A percentile compares a stretch with the other conserved stretches of the same genome.
phyloP scores from a whole-genome alignment of 148 eudicot genomes.

The Arctostaphylos glauca region DNA sequence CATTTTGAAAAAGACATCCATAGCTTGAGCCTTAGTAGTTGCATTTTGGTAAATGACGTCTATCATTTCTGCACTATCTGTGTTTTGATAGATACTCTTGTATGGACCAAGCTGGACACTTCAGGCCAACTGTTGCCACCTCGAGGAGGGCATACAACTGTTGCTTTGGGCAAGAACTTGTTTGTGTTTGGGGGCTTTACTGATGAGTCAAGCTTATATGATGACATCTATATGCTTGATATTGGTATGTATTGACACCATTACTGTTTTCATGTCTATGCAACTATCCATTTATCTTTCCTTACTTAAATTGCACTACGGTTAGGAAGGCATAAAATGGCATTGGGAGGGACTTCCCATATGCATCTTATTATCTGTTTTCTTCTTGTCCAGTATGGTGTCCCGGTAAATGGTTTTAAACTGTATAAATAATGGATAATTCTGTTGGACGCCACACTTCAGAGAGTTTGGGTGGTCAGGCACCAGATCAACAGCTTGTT shows the following conservation, averaged over 20 bases:
- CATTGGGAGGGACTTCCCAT: background rate
- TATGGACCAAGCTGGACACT: slow-evolving; percentile 74
- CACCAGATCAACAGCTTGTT: background rate
- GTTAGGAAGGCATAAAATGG: background rate
- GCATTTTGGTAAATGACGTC: background rate
- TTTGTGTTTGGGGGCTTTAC: slow-evolving; percentile 95
- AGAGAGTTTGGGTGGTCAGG: background rate
- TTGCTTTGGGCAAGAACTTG: slow-evolving; percentile 68
- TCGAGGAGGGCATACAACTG: slow-evolving; percentile 89
- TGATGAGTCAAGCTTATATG: slow-evolving; percentile 73
- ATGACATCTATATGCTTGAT: slow-evolving; percentile 82
- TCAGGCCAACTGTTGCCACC: slow-evolving; percentile 82
- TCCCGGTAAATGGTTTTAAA: too few species aligned
- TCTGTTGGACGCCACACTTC: background rate
- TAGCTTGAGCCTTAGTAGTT: background rate
- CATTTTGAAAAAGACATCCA: background rate
- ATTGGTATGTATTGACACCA: slow-evolving; percentile 49
- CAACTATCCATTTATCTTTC: background rate
- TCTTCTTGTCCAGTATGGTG: background rate
- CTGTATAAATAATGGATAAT: background rate
- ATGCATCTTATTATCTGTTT: background rate
- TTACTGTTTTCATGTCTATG: background rate
- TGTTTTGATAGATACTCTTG: slow-evolving; percentile 65
- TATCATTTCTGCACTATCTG: background rate
- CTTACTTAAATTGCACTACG: background rate